Base-by-base conservation (phyloP, 805 yeast species). In the Danielia oregonensis region DNA sequence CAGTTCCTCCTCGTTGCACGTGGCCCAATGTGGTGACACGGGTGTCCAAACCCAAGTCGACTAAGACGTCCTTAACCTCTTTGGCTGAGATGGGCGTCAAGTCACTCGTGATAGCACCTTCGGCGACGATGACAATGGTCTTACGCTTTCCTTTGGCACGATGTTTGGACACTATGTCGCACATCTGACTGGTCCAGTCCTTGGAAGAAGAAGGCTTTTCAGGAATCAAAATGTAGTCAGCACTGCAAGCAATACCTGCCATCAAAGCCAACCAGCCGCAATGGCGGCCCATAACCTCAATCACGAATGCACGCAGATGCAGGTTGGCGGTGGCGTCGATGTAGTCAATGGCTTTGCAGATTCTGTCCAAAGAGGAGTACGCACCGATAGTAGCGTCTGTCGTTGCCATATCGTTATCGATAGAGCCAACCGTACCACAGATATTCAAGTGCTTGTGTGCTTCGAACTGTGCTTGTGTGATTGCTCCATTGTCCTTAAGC, bases 261-360 rank as follows among this genome's bases (percentile, higher is more conserved):
- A 82, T 78, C 42, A 84, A 64, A 1, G 85, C 91, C 43, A 84
- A 69, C 94, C 94, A 84, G 43, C 94, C 94, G 67, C 94, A 84
- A 57, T 84, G 88, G 61, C 94, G 72, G 40, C 94, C 94, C 94
- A 84, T 84, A 13, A 84, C 94, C 63, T 84, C 94, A 26, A 84
- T 79, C 26, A 84, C 86, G 52, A 84, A 84, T 4, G 91, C 93
- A 55, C 94, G 67, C 19, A 87, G 82, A 57, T 84, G 94, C 1
- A 89, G 82, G 33, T 76, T 74, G 16, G 94, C 94, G 16, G 94
- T 84, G 16, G 89, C 87, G 56, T 83, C 91, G 41, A 84, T 83
- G 54, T 81, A 84, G 60, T 84, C 94, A 44, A 84, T 76, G 60
- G 79, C 77, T 52, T 79, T 78, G 50, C 84, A 76, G 46, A 83